These are phyloP conservation scores for Acacia melanoxylon DNA, from an alignment of 306 rosid genomes.

Conservation along the genomic window DNA sequence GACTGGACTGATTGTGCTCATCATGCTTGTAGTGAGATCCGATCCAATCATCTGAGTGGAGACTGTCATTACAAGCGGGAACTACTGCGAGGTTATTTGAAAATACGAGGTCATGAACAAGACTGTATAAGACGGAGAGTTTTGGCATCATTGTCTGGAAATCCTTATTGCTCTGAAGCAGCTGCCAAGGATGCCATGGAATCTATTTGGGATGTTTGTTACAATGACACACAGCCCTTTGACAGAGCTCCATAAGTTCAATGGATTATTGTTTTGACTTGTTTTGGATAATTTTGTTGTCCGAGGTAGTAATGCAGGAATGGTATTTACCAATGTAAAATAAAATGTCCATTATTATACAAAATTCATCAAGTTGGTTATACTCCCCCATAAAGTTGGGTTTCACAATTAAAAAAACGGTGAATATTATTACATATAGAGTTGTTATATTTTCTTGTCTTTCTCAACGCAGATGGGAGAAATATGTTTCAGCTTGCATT, in stretches of 20 bases:
- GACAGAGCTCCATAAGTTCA: background rate
- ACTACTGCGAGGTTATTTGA: conserved; percentile 61
- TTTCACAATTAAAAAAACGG: background rate
- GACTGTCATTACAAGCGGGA: conserved; percentile 93
- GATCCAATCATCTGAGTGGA: conserved; percentile 92
- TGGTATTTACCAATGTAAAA: background rate
- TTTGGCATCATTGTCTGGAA: conserved; percentile 56
- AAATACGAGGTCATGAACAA: conserved; percentile 78
- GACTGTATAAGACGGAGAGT: conserved; percentile 88
- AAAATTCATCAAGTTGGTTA: background rate
- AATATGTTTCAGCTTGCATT: background rate
- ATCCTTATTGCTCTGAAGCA: conserved; percentile 63
- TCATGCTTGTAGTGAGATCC: conserved; percentile 96
- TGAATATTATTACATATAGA: background rate
- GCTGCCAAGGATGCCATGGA: conserved; percentile 45
- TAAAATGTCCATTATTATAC: background rate
- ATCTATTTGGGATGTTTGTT: background rate
- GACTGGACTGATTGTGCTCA: conserved; percentile 89
- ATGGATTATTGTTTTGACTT: background rate
- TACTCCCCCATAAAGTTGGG: background rate
- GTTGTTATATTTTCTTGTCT: background rate
- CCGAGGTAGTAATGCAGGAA: background rate
- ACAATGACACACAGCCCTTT: background rate
- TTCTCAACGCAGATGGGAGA: background rate
- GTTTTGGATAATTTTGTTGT: background rate